Percentiles rank a stretch among this genome's conserved stretches.
These are phyloP conservation scores for Moniliophthora roreri DNA, from an alignment of 1,284 basidiomycete species.

Conservation along the genomic window DNA sequence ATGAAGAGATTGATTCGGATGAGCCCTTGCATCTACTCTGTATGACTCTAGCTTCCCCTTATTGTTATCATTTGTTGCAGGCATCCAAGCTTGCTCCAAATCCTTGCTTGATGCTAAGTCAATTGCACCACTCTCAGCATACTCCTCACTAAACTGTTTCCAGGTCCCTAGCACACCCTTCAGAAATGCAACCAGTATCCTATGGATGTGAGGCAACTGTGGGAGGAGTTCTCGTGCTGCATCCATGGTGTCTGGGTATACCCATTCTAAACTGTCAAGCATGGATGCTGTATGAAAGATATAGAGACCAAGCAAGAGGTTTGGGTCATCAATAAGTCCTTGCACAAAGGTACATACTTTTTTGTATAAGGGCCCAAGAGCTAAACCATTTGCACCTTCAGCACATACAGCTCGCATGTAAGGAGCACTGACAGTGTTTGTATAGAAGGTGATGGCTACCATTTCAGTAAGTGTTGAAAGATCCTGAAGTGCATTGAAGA, in stretches of 20 bases:
- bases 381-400: conserved; percentile 25
- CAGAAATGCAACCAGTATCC: conserved; percentile 24
- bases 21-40: conserved; percentile 15
- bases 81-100: conserved; percentile 24
- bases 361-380: conserved; percentile 27
- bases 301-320: conserved; percentile 21
- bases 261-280: conserved; percentile 11
- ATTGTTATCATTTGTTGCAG: conserved; percentile 34
- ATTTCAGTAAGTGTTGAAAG: conserved; percentile 20
- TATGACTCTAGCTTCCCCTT: conserved; percentile 30
- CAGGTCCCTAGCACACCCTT: conserved; percentile 28
- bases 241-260: conserved; percentile 12
- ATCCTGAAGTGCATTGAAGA: conserved; percentile 14
- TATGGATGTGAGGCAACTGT: conserved; percentile 22
- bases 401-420: conserved; percentile 26
- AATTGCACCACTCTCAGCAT: conserved; percentile 31
- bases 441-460: conserved; percentile 14
- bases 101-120: conserved; percentile 27
- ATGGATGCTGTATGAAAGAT: conserved; percentile 4
- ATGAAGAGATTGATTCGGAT: conserved; percentile 21
- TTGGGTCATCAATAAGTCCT: conserved; percentile 27
- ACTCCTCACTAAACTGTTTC: conserved; percentile 32
- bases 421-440: conserved; percentile 24
- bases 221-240: conserved; percentile 8
- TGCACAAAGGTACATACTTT: conserved; percentile 21